Evolutionary conservation across 176 grass and related monocot species (phyloP).

Genomic region (Metroxylon sagu): DNA sequence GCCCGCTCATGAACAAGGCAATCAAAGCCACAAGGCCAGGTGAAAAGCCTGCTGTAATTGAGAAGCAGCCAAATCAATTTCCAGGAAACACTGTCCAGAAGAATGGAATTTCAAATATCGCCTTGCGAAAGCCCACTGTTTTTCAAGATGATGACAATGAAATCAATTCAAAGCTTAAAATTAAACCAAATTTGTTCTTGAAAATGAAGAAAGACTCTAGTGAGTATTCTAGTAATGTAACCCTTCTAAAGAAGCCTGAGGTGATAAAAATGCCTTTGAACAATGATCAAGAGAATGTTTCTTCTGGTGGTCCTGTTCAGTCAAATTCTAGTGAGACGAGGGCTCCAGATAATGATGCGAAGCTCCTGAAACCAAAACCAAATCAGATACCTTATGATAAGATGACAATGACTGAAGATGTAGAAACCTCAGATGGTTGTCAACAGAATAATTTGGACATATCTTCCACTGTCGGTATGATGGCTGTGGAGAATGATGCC

Average conservation of each 20-base stretch:
- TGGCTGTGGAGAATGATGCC: slow-evolving; percentile 26
- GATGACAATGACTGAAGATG: slow-evolving; percentile 12
- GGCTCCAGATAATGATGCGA: slow-evolving; percentile 6
- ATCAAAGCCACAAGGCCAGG: slow-evolving; percentile 10
- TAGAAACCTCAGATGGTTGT: slow-evolving; percentile 13
- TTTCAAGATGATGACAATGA: slow-evolving; percentile 49
- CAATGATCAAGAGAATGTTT: slow-evolving; percentile 21
- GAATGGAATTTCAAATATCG: slow-evolving; percentile 22
- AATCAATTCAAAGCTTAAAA: slow-evolving; percentile 48
- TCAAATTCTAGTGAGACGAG: slow-evolving; percentile 11
- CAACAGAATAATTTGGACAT: neutral
- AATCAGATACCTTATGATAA: neutral
- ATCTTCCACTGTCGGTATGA: slow-evolving; percentile 13
- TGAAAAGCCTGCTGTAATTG: neutral
- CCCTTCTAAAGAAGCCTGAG: slow-evolving; percentile 69
- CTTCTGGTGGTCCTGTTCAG: slow-evolving; percentile 3
- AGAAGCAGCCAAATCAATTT: slow-evolving; percentile 9
- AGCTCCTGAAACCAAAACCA: neutral
- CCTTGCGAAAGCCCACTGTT: slow-evolving; percentile 61
- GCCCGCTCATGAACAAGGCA: slow-evolving; percentile 3
- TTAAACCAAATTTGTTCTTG: slow-evolving; percentile 37
- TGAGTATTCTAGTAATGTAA: slow-evolving; percentile 54
- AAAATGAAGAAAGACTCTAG: slow-evolving; percentile 66
- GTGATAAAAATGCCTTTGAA: slow-evolving; percentile 20
- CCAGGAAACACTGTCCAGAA: neutral